Evolutionary conservation across 805 yeast species (phyloP).

Genomic region (Wickerhamiella siamensis): DNA sequence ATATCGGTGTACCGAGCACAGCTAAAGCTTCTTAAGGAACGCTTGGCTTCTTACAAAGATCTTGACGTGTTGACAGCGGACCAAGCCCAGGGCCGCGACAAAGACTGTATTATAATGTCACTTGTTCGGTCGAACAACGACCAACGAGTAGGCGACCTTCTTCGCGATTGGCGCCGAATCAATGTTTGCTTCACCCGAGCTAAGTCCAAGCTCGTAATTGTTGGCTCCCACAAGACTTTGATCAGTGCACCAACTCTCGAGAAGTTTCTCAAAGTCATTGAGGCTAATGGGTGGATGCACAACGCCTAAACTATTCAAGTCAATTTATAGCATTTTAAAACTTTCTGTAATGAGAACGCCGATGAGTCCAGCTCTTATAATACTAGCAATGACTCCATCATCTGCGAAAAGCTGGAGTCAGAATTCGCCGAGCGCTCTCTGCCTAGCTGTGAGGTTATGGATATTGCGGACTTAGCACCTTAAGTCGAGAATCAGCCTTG

Average conservation of each 20-base stretch:
- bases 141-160: constrained; percentile 55
- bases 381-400: no score
- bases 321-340: not conserved
- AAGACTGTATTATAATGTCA: constrained; percentile 79
- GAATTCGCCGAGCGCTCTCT: no score
- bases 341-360: no score
- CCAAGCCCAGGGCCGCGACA: constrained; percentile 91
- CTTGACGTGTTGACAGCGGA: constrained; percentile 87
- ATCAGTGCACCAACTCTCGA: constrained; percentile 1
- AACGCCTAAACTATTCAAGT: not conserved
- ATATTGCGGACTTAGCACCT: no score
- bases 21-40: constrained; percentile 33
- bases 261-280: not conserved
- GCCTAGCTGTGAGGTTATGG: no score
- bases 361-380: no score
- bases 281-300: constrained; percentile 1
- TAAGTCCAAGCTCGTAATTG: constrained; percentile 60
- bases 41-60: constrained; percentile 24
- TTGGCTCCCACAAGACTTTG: constrained; percentile 65
- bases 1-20: constrained; percentile 86
- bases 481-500: no score
- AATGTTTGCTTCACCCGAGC: constrained; percentile 94
- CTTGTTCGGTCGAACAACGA: constrained; percentile 68
- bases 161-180: constrained; percentile 80
- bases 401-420: no score